Evolutionary conservation across 2,329 filamentous ascomycete genomes (phyloP), one percentile per base, ranked within the genome.

Genomic region (Exophiala phaeomuriformis): DNA sequence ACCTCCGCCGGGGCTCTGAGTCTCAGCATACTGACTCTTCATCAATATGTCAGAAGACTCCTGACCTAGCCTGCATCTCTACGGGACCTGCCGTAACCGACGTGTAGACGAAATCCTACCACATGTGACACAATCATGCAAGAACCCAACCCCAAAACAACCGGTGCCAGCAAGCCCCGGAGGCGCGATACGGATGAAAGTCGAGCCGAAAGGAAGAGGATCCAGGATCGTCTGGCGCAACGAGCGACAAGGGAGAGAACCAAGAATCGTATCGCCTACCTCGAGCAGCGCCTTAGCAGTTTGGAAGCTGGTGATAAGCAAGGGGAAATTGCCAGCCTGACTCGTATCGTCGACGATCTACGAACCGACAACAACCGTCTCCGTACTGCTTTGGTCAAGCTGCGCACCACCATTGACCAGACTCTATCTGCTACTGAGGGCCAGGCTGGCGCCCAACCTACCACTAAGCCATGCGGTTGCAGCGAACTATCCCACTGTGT

Each of bases 201-300:
- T 40, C 56, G 58, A 47, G 53, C 51, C 33, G 58, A 60, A 45
- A 56, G 58, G 51, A 60, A 60, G 37, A 49, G 56, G 29, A 57
- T 58, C 36, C 58, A 58, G 41, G 58, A 60, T 36, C 55, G 62
- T 7, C 42, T 64, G 8, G 62, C 62, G 3, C 62, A 64, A 47
- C 49, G 62, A 35, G 62, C 62, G 29, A 63, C 60, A 12, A 59
- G 62, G 2, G 59, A 63, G 41, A 55, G 62, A 32, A 63, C 61
- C 47, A 61, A 64, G 49, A 58, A 61, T 43, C 56, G 56, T 19
- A 58, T 64, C 31, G 58, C 58, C 10, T 55, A 53, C 28, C 49
- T 60, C 12, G 58, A 60, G 35, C 56, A 58, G 37, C 46, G 52
- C 5, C 51, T 60, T 7, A 57, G 52, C 39, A 58, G 55, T 45